Evolutionary conservation across 2,329 filamentous ascomycete genomes (phyloP).

Genomic region (Claviceps sp.): DNA sequence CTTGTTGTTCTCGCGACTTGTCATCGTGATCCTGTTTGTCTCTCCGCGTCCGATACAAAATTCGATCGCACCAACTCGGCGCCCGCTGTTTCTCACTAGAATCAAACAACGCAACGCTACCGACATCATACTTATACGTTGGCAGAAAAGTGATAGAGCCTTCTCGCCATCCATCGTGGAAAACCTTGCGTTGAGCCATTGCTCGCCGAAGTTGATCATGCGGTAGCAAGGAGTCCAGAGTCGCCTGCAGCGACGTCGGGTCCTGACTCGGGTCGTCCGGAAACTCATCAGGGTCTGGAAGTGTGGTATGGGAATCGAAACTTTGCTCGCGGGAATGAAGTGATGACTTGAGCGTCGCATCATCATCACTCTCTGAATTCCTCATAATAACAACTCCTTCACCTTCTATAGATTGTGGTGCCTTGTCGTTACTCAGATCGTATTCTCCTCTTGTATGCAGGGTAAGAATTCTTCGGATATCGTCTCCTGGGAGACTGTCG

Average conservation of each 20-base stretch:
- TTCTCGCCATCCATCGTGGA: conserved; percentile 87
- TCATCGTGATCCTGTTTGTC: conserved; percentile 55
- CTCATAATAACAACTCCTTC: conserved; percentile 37
- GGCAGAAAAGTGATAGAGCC: conserved; percentile 79
- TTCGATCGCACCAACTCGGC: conserved; percentile 94
- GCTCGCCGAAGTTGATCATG: conserved; percentile 76
- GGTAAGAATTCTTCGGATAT: conserved; percentile 72
- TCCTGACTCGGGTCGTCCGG: conserved; percentile 57
- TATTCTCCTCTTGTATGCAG: conserved; percentile 74
- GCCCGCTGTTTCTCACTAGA: conserved; percentile 87
- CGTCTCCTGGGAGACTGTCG: conserved; percentile 75
- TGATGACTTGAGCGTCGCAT: conserved; percentile 24
- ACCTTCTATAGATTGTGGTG: conserved; percentile 26
- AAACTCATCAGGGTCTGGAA: conserved; percentile 55
- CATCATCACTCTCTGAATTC: conserved; percentile 32
- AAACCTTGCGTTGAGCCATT: conserved; percentile 63
- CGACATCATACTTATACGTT: conserved; percentile 95
- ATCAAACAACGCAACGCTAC: conserved; percentile 85
- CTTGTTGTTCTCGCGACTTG: conserved; percentile 48
- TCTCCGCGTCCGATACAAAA: conserved; percentile 67
- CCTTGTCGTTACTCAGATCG: conserved; percentile 34
- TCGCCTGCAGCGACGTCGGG: conserved; percentile 77
- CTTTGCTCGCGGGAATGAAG: conserved; percentile 20
- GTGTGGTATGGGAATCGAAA: conserved; percentile 26
- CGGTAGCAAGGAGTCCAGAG: conserved; percentile 70